Conservation (phyloP, 2,329 filamentous ascomycete genomes). For the Verticillium dahliae region DNA sequence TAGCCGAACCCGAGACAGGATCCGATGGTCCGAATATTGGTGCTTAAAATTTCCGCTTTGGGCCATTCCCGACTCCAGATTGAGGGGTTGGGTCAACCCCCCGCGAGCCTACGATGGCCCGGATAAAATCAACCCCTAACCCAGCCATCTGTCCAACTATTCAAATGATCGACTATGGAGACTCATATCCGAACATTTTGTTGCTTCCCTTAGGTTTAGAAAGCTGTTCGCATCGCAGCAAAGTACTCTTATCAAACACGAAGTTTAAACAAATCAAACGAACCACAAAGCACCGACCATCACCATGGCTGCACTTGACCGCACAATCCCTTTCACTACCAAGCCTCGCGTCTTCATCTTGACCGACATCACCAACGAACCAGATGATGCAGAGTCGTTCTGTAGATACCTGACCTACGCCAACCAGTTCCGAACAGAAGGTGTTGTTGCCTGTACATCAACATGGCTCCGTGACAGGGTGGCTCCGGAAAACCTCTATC, state of each 20-base stretch:
- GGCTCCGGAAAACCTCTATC: slow-evolving; percentile 33
- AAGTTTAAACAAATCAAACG: neutral
- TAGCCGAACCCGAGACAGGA: too few relatives aligned
- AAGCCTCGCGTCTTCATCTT: slow-evolving; percentile 32
- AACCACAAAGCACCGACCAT: neutral
- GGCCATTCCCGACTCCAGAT: too few relatives aligned
- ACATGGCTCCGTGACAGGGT: slow-evolving; percentile 35
- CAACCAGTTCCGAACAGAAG: slow-evolving; percentile 39
- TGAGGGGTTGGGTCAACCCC: too few relatives aligned
- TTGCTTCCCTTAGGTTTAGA: too few relatives aligned
- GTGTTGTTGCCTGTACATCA: slow-evolving; percentile 37
- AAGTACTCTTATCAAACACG: neutral
- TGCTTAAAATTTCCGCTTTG: too few relatives aligned
- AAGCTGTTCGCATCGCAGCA: neutral
- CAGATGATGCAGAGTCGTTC: slow-evolving; percentile 36
- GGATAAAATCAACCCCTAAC: too few relatives aligned
- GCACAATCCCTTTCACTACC: slow-evolving; percentile 4
- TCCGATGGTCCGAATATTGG: too few relatives aligned
- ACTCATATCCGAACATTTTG: too few relatives aligned
- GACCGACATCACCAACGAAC: slow-evolving; percentile 39
- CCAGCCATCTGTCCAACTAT: too few relatives aligned
- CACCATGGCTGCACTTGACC: neutral
- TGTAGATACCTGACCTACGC: slow-evolving; percentile 36
- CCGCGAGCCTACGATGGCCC: too few relatives aligned
- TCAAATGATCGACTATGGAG: too few relatives aligned